These are phyloP conservation scores for Diphasiastrum complanatum DNA, from an alignment of 83 land plant species.

Conservation along the genomic window DNA sequence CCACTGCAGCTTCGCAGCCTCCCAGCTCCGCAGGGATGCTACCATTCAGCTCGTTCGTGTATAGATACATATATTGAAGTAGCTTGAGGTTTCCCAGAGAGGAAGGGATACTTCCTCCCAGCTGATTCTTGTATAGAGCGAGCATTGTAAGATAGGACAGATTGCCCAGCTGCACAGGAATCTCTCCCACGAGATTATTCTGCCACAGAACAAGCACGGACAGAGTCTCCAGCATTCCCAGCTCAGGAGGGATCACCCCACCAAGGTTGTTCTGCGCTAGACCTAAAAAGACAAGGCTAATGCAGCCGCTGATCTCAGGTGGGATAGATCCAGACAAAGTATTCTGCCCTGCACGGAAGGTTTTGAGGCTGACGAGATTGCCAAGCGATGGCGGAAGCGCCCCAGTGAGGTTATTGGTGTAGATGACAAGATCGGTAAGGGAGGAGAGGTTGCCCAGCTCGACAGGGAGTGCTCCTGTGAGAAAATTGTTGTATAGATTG, in stretches of 20 bases:
- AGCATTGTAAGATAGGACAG: neutral
- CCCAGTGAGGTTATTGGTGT: conserved; percentile 43
- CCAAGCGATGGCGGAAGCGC: no score
- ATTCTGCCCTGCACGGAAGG: conserved; percentile 2
- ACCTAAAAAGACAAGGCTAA: neutral
- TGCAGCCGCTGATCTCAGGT: neutral
- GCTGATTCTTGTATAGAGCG: neutral
- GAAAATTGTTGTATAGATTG: conserved; percentile 44
- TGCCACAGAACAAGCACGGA: neutral
- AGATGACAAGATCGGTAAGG: conserved; percentile 55
- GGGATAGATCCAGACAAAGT: neutral
- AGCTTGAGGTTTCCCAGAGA: neutral
- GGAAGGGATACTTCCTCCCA: neutral
- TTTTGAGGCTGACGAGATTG: no score
- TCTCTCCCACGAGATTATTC: neutral
- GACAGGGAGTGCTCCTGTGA: conserved; percentile 55
- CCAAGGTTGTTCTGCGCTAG: neutral
- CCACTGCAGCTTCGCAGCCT: neutral
- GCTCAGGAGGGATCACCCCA: neutral
- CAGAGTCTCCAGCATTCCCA: neutral
- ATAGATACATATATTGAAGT: neutral
- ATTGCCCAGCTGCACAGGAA: neutral
- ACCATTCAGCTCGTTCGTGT: neutral
- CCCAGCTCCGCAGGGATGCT: neutral
- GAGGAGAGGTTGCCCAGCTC: conserved; percentile 43